Evolutionary conservation across 805 yeast genomes (phyloP), one percentile per base, ranked within the genome.

Genomic region (Priceomyces fermenticarens): DNA sequence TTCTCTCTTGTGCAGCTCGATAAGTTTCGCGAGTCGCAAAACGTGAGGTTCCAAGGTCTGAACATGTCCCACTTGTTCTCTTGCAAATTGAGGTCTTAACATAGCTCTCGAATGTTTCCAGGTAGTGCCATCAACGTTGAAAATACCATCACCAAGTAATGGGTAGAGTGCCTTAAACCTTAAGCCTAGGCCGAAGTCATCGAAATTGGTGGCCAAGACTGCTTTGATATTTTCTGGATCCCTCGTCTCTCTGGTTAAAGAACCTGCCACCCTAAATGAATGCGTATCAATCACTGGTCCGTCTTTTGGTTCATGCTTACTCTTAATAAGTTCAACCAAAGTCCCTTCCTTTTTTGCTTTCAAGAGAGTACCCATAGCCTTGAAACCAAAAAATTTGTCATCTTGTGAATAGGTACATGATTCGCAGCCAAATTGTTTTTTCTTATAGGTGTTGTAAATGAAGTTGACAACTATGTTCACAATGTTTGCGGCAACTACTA

Each of bases 191-290:
- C 30, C 44, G 35, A 54, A 54, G 32, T 52, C 56, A 30, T 52
- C 44, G 40, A 53, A 53, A 30, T 54, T 56, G 7, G 55, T 54
- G 5, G 52, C 52, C 27, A 53, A 43, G 14, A 54, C 13, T 2
- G 56, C 57, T 40, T 54, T 54, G 35, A 53, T 43, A 32, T 52
- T 53, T 30, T 52, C 59, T 1, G 57, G 55, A 35, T 54, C 53
- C 8, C 42, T 45, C 14, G 59, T 54, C 17, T 54, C 33, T 16
- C 58, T 33, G 33, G 59, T 51, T 42, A 52, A 34, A 20, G 51
- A 42, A 17, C 55, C 57, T 3, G 38, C 38, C 10, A 35, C 3
- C 5, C 20, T 5, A 13, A 35, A 10, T 10, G 17, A 15, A 12
- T 11, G 5, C 15, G 30, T 30, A 11, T 12, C 30, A n/a, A 25